Evolutionary conservation across 495 filamentous ascomycete genomes (phyloP).

Genomic region (Aspergillus funiculosus): DNA sequence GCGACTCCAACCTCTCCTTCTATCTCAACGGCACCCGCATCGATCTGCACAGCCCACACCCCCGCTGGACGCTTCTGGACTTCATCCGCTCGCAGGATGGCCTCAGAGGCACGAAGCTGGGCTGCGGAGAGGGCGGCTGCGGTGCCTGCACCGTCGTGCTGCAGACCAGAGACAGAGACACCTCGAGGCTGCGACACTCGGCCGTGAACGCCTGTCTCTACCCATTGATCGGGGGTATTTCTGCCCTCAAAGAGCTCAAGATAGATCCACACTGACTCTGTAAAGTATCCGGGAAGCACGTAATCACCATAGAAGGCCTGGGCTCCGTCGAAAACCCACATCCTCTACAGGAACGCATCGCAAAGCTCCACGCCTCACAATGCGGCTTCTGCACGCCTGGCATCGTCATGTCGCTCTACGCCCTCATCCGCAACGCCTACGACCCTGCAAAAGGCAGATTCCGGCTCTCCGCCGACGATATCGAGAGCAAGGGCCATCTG

Average conservation of each 20-base stretch:
- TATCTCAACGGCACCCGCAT: conserved; percentile 30
- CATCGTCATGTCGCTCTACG: conserved; percentile 75
- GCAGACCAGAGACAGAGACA: conserved; percentile 1
- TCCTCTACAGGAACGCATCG: conserved; percentile 85
- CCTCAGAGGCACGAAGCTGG: conserved; percentile 53
- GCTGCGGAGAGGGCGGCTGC: conserved; percentile 91
- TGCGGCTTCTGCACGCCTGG: conserved; percentile 92
- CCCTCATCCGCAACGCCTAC: conserved; percentile 71
- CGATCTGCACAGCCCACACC: conserved; percentile 22
- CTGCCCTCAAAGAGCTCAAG: no score
- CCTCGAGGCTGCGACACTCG: conserved; percentile 70
- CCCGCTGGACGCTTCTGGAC: conserved; percentile 40
- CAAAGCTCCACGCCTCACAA: conserved; percentile 61
- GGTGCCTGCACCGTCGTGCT: conserved; percentile 91
- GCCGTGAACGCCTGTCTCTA: conserved; percentile 91
- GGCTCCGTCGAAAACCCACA: conserved; percentile 81
- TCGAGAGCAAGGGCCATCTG: conserved; percentile 69
- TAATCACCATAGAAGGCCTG: conserved; percentile 99
- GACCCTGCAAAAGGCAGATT: conserved; percentile 37
- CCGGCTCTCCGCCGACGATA: conserved; percentile 53
- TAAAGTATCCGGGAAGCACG: conserved; percentile 85
- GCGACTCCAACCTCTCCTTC: conserved; percentile 23
- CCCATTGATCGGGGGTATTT: conserved; percentile 62
- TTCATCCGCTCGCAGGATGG: conserved; percentile 43
- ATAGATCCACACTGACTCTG: no score